Conservation (phyloP, 2,329 filamentous ascomycete genomes). For the Fusarium sp. region DNA sequence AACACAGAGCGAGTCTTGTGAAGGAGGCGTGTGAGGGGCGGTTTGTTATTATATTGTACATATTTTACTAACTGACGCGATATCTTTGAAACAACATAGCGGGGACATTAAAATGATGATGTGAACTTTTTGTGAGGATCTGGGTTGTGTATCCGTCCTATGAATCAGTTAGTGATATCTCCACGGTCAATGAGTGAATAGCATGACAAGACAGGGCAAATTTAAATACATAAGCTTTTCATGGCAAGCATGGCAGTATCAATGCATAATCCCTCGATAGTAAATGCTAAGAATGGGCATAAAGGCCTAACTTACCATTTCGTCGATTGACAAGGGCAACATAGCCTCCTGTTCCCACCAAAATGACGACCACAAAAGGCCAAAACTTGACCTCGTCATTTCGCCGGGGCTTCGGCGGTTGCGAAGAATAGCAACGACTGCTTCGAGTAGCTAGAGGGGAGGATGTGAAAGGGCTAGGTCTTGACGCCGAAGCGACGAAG, state of each 20-base stretch:
- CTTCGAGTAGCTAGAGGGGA: conserved; percentile 32
- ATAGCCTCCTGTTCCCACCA: conserved; percentile 62
- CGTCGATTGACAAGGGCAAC: conserved; percentile 62
- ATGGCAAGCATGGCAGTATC: background rate
- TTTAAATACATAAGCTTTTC: background rate
- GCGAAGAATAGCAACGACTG: conserved; percentile 57
- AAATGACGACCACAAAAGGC: conserved; percentile 66
- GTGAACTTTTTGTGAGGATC: conserved; percentile 34
- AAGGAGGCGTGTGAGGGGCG: background rate
- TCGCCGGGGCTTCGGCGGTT: conserved; percentile 53
- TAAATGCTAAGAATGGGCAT: background rate
- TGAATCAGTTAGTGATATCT: conserved; percentile 6
- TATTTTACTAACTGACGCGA: conserved; percentile 4
- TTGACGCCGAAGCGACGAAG: conserved; percentile 43
- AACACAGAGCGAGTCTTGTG: conserved; percentile 1
- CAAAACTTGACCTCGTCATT: conserved; percentile 64
- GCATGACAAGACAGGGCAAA: background rate
- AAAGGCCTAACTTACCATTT: conserved; percentile 55
- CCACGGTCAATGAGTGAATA: background rate
- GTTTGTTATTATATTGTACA: conserved; percentile 20
- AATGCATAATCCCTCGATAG: background rate
- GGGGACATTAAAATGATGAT: conserved; percentile 21
- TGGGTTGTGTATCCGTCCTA: conserved; percentile 30
- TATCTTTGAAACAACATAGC: background rate
- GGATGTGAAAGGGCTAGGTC: conserved; percentile 29